Conservation (phyloP, 2,329 filamentous ascomycete species). For the Trichoderma atrobrunneum region DNA sequence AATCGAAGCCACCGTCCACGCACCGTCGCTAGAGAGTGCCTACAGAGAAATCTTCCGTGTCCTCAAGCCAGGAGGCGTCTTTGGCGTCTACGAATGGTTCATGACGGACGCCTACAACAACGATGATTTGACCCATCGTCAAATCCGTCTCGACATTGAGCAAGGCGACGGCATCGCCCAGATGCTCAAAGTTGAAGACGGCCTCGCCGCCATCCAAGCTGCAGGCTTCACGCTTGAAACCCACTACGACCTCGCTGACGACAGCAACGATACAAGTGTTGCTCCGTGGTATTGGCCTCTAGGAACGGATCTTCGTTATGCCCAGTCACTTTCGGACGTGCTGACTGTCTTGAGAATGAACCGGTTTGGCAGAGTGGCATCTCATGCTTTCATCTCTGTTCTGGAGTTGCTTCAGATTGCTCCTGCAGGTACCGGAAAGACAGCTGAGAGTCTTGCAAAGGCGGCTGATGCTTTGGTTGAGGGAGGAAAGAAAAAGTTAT, state of each 20-base stretch:
- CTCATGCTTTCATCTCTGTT: slow-evolving; percentile 69
- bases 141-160: slow-evolving; percentile 92
- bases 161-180: slow-evolving; percentile 95
- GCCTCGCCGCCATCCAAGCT: slow-evolving; percentile 74
- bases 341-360: slow-evolving; percentile 82
- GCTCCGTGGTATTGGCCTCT: slow-evolving; percentile 93
- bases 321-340: slow-evolving; percentile 69
- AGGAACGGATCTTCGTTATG: slow-evolving; percentile 70
- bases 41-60: slow-evolving; percentile 95
- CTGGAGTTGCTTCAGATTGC: slow-evolving; percentile 70
- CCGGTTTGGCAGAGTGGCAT: slow-evolving; percentile 65
- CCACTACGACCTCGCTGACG: slow-evolving; percentile 78
- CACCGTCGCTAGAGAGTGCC: slow-evolving; percentile 83
- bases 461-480: slow-evolving; percentile 79
- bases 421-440: slow-evolving; percentile 79
- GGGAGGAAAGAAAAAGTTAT: slow-evolving; percentile 78
- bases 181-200: slow-evolving; percentile 87
- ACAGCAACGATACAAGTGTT: slow-evolving; percentile 58
- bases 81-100: slow-evolving; percentile 98
- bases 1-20: slow-evolving; percentile 95
- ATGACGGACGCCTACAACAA: slow-evolving; percentile 98
- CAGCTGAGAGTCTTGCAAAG: slow-evolving; percentile 73
- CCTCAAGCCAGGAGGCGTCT: slow-evolving; percentile 90
- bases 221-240: slow-evolving; percentile 82
- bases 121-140: slow-evolving; percentile 77